Percentiles rank a stretch among this genome's conserved stretches.
phyloP scores from a whole-genome alignment of 1,284 basidiomycete species.

The Irpex sp. region DNA sequence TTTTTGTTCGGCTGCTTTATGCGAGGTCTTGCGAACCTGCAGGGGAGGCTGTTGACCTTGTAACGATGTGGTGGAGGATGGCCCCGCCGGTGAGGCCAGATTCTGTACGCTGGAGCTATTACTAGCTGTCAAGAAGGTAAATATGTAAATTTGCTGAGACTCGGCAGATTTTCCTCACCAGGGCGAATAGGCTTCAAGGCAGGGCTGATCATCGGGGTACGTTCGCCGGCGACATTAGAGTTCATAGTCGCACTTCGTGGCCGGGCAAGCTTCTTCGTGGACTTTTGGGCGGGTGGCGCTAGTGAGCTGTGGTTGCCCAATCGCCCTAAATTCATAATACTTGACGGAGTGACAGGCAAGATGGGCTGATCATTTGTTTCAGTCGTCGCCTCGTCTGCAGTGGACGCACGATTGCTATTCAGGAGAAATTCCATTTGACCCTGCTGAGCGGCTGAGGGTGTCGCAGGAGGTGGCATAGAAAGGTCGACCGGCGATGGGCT shows the following conservation, averaged over 20 bases:
- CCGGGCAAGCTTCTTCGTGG: constrained; percentile 2
- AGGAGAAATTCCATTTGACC: constrained; percentile 16
- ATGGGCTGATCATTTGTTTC: constrained; percentile 27
- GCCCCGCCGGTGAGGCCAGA: constrained; percentile 22
- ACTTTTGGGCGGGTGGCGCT: constrained; percentile 23
- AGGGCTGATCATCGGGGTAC: constrained; percentile 37
- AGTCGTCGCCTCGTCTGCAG: background rate
- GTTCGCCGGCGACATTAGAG: constrained; percentile 17
- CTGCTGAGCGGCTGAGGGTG: constrained; percentile 33
- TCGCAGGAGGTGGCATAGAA: constrained; percentile 77
- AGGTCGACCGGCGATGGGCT: constrained; percentile 83
- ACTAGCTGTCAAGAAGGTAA: constrained; percentile 18
- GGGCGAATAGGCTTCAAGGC: constrained; percentile 68
- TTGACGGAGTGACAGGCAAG: constrained; percentile 81
- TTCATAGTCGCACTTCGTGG: constrained; percentile 3
- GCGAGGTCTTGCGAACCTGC: constrained; percentile 78
- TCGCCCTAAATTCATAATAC: constrained; percentile 80
- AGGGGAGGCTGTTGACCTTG: constrained; percentile 26
- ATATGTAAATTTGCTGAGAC: background rate
- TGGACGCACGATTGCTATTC: constrained; percentile 12
- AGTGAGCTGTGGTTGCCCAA: constrained; percentile 49
- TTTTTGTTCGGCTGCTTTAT: constrained; percentile 97
- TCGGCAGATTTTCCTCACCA: constrained; percentile 35
- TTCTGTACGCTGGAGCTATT: constrained; percentile 17
- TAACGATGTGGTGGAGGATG: background rate